Evolutionary conservation across 2,329 filamentous ascomycete species (phyloP).

Genomic region (Colletotrichum costaricense): DNA sequence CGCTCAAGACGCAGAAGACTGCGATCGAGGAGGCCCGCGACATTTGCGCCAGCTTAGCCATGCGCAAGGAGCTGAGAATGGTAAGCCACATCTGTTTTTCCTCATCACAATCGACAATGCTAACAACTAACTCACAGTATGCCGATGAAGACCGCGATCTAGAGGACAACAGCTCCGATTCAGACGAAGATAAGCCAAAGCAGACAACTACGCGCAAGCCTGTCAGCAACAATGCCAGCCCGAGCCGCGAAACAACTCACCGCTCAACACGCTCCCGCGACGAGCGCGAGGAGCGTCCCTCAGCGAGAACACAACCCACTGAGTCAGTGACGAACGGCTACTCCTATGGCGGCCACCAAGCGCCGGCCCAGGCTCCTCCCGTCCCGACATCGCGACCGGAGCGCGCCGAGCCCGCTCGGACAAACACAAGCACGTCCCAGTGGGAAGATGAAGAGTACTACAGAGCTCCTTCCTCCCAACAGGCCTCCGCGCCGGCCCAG

Average conservation of each 20-base stretch:
- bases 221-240: slow-evolving; percentile 15
- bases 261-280: slow-evolving; percentile 24
- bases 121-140: slow-evolving; percentile 34
- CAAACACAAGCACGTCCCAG: slow-evolving; percentile 24
- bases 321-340: slow-evolving; percentile 22
- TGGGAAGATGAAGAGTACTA: slow-evolving; percentile 38
- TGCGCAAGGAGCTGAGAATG: slow-evolving; percentile 61
- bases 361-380: not conserved
- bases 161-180: slow-evolving; percentile 42
- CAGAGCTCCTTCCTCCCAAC: slow-evolving; percentile 33
- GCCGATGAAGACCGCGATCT: slow-evolving; percentile 42
- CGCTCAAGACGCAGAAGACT: slow-evolving; percentile 59
- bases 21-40: slow-evolving; percentile 63
- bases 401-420: slow-evolving; percentile 28
- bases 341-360: slow-evolving; percentile 6
- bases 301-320: not conserved
- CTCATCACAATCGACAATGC: not conserved
- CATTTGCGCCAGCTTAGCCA: slow-evolving; percentile 61
- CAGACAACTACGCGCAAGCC: slow-evolving; percentile 25
- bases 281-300: slow-evolving; percentile 15
- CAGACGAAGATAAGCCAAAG: slow-evolving; percentile 38
- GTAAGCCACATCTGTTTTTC: slow-evolving; percentile 4
- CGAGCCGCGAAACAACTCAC: slow-evolving; percentile 8
- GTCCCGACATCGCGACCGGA: not conserved
- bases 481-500: slow-evolving; percentile 14